Evolutionary conservation across 345 rosid species (phyloP), one percentile per base, ranked within the genome.

Genomic region (Gossypium herbaceum): DNA sequence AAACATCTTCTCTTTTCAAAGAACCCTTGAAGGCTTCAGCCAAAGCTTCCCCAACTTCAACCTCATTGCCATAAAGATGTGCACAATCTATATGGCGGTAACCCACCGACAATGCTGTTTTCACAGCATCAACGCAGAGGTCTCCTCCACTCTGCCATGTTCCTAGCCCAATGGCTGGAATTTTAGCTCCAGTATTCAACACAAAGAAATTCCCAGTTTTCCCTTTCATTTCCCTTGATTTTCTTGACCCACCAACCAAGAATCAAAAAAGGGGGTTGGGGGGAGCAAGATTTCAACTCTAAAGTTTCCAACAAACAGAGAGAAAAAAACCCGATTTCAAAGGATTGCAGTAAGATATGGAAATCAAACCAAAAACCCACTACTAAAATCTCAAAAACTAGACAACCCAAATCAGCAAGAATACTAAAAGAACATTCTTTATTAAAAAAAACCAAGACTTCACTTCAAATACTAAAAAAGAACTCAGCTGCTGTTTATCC

Each of bases 71-170:
- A 65, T 88, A 88, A 1, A 88, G 86, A 81, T 85, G 91, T 25
- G 91, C 91, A 59, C 91, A 88, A 76, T 88, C 91, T 22, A 88
- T 85, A 44, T 88, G 87, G 56, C 89, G 88, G 74, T 88, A 88
- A 45, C 91, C 91, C 20, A 84, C 85, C 7, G 82, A 79, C 75
- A 88, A 79, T 29, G 91, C 91, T 6, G 84, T 82, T 78, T 85
- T 85, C 12, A 88, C 84, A 2, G 91, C 89, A 45, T 85, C 85
- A 62, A 82, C 84, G 51, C 91, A 88, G 9, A 88, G 89, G 58
- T 85, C 88, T 17, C 91, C 91, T 12, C 82, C 91, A 69, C 72
- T 88, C 81, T 88, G 91, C 91, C 91, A 88, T 54, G 91, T 88
- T 58, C 91, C 91, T 29, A 88, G 77, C 58, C 91, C 91, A 75